Evolutionary conservation across 441 rosid species (phyloP), one percentile per base, ranked within the genome.

Genomic region (Macaranga tanarius): DNA sequence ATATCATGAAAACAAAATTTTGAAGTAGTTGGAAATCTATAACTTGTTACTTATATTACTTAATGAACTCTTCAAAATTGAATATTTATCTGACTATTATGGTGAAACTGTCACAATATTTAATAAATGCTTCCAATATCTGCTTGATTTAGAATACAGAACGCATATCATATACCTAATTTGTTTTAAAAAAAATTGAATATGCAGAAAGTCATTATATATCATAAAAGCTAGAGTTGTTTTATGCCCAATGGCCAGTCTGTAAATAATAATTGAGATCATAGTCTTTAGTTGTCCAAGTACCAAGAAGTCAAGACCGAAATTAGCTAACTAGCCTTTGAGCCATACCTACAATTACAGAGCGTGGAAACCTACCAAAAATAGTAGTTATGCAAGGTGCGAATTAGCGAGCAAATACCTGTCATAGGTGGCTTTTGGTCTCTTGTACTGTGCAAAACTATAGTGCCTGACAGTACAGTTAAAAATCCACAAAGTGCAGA

Each of bases 401-500:
- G 3, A 19, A 2, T 52, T 8, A 52, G 22, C 17, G 3, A 2
- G 22, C 56, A 65, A 45, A 57, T 84, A 87, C 90, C 90, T 82
- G 90, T 75, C 40, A 80, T 65, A 56, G 81, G 88, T 48, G 81
- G 81, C 71, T 84, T 90, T 56, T 86, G 85, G 15, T 88, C 89
- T 80, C 87, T 81, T 0, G 92, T 88, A 63, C 83, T 83, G 65
- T 88, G 92, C 70, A 88, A 71, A 9, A 88, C 85, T 57, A 80
- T 62, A 67, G 92, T 88, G 56, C 92, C 90, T 60, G 92, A 88
- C 71, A 88, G 73, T 67, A 88, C 88, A 5, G 92, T 88, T 60
- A 86, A 64, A 75, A 88, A 88, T 40, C 92, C 92, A 75, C 92
- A 88, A 64, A 88, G 90, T 62, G 80, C 92, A 4, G 92, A 88